These are phyloP conservation scores for Rhodotorula sp. DNA, from an alignment of 1,284 basidiomycete species.

Conservation along the genomic window DNA sequence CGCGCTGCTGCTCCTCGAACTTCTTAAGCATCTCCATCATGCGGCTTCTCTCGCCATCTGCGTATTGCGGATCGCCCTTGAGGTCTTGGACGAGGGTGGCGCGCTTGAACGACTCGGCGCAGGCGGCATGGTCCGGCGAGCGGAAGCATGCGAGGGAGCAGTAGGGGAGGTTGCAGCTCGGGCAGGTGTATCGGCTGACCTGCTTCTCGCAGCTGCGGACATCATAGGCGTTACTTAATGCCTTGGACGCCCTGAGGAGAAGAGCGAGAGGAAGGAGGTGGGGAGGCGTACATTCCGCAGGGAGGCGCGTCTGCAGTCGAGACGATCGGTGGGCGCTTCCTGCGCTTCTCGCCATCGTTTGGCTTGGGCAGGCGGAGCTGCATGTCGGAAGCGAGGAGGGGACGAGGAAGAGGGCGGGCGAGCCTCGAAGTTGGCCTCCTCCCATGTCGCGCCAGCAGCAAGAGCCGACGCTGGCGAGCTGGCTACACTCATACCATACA, in stretches of 20 bases:
- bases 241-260: not conserved
- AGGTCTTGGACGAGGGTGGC: conserved; percentile 68
- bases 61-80: conserved; percentile 56
- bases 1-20: conserved; percentile 64
- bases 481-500: not conserved
- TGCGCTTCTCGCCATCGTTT: conserved; percentile 6
- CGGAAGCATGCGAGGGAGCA: conserved; percentile 77
- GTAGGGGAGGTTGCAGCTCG: conserved; percentile 73
- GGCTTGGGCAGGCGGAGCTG: conserved; percentile 21
- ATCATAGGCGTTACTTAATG: too few species aligned
- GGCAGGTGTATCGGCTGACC: conserved; percentile 74
- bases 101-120: conserved; percentile 74
- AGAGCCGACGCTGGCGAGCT: not conserved
- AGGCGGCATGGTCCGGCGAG: conserved; percentile 66
- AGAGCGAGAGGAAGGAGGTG: not conserved
- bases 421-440: not conserved
- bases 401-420: not conserved
- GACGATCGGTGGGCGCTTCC: conserved; percentile 31
- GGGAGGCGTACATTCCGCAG: conserved; percentile 23
- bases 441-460: not conserved
- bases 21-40: conserved; percentile 70
- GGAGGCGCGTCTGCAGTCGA: conserved; percentile 17
- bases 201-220: conserved; percentile 68
- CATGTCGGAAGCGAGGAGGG: not conserved
- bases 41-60: conserved; percentile 59